Evolutionary conservation across 2,329 filamentous ascomycete genomes (phyloP).

Genomic region (Graphiopsis chlorocephala): DNA sequence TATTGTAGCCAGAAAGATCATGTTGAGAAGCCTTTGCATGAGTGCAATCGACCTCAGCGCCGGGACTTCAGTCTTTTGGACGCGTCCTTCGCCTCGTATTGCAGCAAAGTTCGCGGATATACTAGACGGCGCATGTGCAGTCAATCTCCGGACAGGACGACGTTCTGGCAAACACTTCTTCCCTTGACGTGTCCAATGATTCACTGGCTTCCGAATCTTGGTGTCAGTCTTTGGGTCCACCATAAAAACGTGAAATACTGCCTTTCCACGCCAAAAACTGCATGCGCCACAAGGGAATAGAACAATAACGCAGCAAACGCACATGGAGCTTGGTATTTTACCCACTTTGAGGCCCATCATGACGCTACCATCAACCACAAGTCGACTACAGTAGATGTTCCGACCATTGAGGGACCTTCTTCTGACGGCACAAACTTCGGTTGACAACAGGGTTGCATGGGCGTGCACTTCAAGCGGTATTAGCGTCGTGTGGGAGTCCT

Average conservation of each 20-base stretch:
- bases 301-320: neutral
- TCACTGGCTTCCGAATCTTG: neutral
- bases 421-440: neutral
- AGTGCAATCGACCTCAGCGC: neutral
- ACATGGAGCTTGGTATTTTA: neutral
- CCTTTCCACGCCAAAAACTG: neutral
- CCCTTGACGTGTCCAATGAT: neutral
- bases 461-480: neutral
- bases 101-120: neutral
- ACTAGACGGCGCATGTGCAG: no score
- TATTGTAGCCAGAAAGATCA: neutral
- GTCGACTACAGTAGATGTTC: neutral
- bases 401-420: neutral
- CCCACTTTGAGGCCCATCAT: neutral
- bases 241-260: neutral
- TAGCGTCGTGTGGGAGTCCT: neutral
- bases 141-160: neutral
- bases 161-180: neutral
- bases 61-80: neutral
- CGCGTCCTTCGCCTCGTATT: neutral
- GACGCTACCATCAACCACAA: neutral
- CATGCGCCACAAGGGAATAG: neutral
- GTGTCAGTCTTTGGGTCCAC: neutral
- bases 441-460: neutral
- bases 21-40: neutral